A percentile compares a stretch with the other conserved stretches of the same genome.
Conservation (phyloP, 2,329 filamentous ascomycete species). For the Torrubiella hemipterigena region DNA sequence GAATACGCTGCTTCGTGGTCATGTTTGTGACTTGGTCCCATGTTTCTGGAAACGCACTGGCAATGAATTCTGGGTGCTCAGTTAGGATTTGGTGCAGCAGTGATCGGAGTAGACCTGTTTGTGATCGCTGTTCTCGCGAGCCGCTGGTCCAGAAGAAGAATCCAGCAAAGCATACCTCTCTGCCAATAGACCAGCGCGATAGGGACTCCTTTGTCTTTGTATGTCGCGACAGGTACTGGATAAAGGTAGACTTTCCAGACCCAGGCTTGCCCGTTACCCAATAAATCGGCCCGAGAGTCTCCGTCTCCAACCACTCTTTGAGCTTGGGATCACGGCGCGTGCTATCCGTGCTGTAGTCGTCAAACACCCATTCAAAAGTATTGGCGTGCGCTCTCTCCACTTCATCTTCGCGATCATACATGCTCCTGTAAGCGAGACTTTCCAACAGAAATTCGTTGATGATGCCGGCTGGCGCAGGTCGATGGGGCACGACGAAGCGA, state of each 20-base stretch:
- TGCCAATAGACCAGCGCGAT: slow-evolving; percentile 13
- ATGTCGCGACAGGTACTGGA: slow-evolving; percentile 22
- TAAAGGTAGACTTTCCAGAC: slow-evolving; percentile 33
- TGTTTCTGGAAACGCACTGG: slow-evolving; percentile 13
- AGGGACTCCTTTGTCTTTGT: slow-evolving; percentile 7
- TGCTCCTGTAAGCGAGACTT: slow-evolving; percentile 17
- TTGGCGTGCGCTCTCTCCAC: slow-evolving; percentile 16
- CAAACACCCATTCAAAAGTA: slow-evolving; percentile 26
- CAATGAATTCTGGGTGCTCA: slow-evolving; percentile 12
- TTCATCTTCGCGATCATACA: slow-evolving; percentile 18
- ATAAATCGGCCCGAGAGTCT: slow-evolving; percentile 14
- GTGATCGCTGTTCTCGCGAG: slow-evolving; percentile 22
- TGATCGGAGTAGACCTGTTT: slow-evolving; percentile 22
- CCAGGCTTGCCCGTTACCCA: slow-evolving; percentile 30
- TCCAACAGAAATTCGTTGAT: slow-evolving; percentile 19
- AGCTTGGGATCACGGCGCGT: slow-evolving; percentile 9
- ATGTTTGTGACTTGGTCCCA: slow-evolving; percentile 16
- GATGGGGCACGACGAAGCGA: no score
- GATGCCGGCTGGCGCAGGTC: slow-evolving; percentile 10
- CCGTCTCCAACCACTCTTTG: slow-evolving; percentile 14
- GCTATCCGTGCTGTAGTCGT: slow-evolving; percentile 3
- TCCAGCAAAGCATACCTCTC: slow-evolving; percentile 18
- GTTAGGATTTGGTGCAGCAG: slow-evolving; percentile 22
- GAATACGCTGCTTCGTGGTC: slow-evolving; percentile 18
- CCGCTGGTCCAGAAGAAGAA: slow-evolving; percentile 35